Base-by-base conservation (phyloP, 2,329 filamentous ascomycete genomes). In the Gaeumannomyces sp. region DNA sequence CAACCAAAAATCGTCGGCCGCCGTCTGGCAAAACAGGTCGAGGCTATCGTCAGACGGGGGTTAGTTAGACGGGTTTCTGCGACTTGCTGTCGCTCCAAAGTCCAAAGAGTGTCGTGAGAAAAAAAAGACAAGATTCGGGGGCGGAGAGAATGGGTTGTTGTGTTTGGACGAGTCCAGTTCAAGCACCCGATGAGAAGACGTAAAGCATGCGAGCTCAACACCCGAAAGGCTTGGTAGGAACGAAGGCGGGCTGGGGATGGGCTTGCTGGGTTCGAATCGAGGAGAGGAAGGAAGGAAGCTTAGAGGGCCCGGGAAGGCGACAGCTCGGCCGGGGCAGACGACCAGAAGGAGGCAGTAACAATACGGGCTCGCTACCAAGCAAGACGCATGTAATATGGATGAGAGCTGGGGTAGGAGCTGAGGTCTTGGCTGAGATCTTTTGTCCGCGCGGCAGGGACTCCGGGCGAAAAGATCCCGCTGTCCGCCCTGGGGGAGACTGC, bases 21-120 rank as follows among this genome's bases (percentile, higher is more conserved):
- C 61, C 61, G 45, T 56, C 27, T 53, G 45, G 45, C 27, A 25
- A 57, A 53, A 56, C 61, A 56, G 61, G 22, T 31, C 19, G n/a
- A 62, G 28, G 22, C 61, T 45, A 27, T 45, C 22, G 61, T 53
- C 45, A 62, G 56, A 53, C 61, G 28, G 38, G 29, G 11, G 16
- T 29, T 22, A 11, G 31, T 56, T 28, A 35, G 45, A 62, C 45
- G 28, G 25, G 31, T 56, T 56, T 62, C 28, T 45, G 45, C 61
- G 27, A 50, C 27, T 33, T 29, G 61, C 61, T 53, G 45, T 53
- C 61, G 27, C 56, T 62, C 61, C 61, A 62, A 62, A 62, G 45
- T 56, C 45, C 61, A 53, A 62, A 62, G 61, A 57, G 61, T 56
- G 61, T 29, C 25, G n/a, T 10, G 22, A 19, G 45, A 57, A 62